These are phyloP conservation scores for Acrocalymma vagum DNA, from an alignment of 2,329 filamentous ascomycete genomes.

Conservation along the genomic window DNA sequence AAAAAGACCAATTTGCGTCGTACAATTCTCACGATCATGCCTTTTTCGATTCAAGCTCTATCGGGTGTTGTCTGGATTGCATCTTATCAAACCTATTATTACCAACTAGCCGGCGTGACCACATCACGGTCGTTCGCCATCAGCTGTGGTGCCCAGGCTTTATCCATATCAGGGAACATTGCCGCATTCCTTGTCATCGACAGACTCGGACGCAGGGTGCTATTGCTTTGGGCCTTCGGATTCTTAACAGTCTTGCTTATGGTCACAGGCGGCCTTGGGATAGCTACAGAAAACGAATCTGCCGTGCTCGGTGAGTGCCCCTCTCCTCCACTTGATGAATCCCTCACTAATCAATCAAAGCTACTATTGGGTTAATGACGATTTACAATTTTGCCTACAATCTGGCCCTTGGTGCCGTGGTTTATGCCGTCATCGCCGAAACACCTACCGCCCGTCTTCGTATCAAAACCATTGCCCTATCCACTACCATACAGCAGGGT, in stretches of 20 bases:
- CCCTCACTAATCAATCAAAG: constrained; percentile 65
- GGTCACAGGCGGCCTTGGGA: constrained; percentile 49
- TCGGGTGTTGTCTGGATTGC: constrained; percentile 22
- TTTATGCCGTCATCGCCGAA: constrained; percentile 85
- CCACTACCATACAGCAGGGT: constrained; percentile 44
- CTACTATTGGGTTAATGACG: constrained; percentile 40
- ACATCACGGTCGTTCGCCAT: constrained; percentile 43
- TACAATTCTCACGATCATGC: constrained; percentile 69
- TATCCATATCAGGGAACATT: constrained; percentile 70
- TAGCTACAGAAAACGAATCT: no score
- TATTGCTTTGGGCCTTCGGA: constrained; percentile 75
- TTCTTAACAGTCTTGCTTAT: constrained; percentile 74
- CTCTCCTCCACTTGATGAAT: constrained; percentile 14
- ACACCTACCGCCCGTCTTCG: constrained; percentile 80
- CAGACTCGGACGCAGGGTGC: constrained; percentile 74
- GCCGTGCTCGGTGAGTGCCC: no score
- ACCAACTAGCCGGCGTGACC: constrained; percentile 49
- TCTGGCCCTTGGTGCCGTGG: constrained; percentile 83
- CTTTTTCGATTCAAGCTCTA: constrained; percentile 50
- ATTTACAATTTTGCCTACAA: constrained; percentile 74
- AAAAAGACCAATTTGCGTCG: constrained; percentile 76
- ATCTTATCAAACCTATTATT: constrained; percentile 52
- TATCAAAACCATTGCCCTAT: constrained; percentile 69
- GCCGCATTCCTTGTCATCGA: constrained; percentile 80
- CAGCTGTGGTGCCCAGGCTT: no score